Evolutionary conservation across 768 basidiomycete genomes (phyloP), one percentile per base, ranked within the genome.

Genomic region (Termitomyces titanicus): DNA sequence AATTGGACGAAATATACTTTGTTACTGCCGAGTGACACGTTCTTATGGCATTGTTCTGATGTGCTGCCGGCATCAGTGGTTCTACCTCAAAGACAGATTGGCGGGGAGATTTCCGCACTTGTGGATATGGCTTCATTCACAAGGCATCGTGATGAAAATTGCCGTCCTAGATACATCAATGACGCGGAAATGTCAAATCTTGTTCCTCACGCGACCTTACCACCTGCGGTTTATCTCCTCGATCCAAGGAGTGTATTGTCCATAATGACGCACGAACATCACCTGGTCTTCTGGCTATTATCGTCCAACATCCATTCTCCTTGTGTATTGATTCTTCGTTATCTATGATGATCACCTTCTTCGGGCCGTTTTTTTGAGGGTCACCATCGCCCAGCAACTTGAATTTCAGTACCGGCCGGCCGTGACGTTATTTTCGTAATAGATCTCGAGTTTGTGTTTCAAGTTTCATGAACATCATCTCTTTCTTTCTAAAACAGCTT

Each of bases 221-320:
- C 35, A 35, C 27, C 38, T 39, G 47, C 39, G 46, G 27, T 9
- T 31, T 43, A 49, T 55, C 53, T 54, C 47, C 46, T 47, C 13
- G 54, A 48, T 55, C 34, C 38, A 25, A 34, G 18, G n/a, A 51
- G 9, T n/a, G 11, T 20, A 12, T 20, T 18, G 5, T 18, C 15
- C 27, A 18, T 17, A 18, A 15, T 18, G 27, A 17, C 25, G n/a
- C 27, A n/a, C n/a, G n/a, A 29, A 25, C 38, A 37, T 43, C 54
- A 43, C 24, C 47, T 48, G 31, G 31, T 27, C 47, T 48, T 8
- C 17, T 8, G 11, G 29, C 54, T 55, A 48, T 55, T 43, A 43
- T 37, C 42, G 10, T 15, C 37, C 44, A 53, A 52, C 44, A n/a
- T 42, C 29, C 5, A 6, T 22, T 5, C 42, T 25, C 33, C n/a